Percentiles rank a stretch among this genome's conserved stretches.
Evolutionary conservation across 2,329 filamentous ascomycete species (phyloP).

Genomic region (Anthostomella pinea): DNA sequence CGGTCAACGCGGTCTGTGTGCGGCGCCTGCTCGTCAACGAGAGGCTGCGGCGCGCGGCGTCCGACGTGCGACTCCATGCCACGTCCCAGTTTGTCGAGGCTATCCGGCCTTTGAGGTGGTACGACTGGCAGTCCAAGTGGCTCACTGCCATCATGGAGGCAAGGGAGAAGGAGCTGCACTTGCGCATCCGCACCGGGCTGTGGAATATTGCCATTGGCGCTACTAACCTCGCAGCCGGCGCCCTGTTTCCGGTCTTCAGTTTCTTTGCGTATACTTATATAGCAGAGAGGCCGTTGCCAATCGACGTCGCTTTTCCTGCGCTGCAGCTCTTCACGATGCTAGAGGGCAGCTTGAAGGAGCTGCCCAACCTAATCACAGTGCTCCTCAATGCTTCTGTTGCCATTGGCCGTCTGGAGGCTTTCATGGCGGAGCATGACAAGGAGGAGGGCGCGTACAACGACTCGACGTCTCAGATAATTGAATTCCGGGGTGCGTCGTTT

Average conservation of each 20-base stretch:
- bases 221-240: constrained; percentile 68
- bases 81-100: constrained; percentile 85
- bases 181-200: constrained; percentile 62
- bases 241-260: constrained; percentile 74
- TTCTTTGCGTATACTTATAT: constrained; percentile 79
- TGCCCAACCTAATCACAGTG: constrained; percentile 72
- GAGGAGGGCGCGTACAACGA: constrained; percentile 45
- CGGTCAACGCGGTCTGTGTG: constrained; percentile 66
- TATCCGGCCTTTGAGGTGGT: constrained; percentile 77
- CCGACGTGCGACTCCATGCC: constrained; percentile 74
- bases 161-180: constrained; percentile 63
- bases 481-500: constrained; percentile 66
- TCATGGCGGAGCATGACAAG: constrained; percentile 84
- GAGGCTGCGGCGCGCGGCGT: constrained; percentile 65
- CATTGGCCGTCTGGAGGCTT: constrained; percentile 75
- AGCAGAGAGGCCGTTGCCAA: constrained; percentile 63
- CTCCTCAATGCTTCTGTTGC: constrained; percentile 82
- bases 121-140: constrained; percentile 79
- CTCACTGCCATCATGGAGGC: constrained; percentile 65
- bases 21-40: constrained; percentile 66
- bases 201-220: constrained; percentile 63
- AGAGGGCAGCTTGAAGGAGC: constrained; percentile 67
- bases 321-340: constrained; percentile 77
- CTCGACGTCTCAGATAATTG: constrained; percentile 40
- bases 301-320: constrained; percentile 85